Evolutionary conservation across 805 yeast genomes (phyloP).

Genomic region (Wickerhamomyces bisporus): DNA sequence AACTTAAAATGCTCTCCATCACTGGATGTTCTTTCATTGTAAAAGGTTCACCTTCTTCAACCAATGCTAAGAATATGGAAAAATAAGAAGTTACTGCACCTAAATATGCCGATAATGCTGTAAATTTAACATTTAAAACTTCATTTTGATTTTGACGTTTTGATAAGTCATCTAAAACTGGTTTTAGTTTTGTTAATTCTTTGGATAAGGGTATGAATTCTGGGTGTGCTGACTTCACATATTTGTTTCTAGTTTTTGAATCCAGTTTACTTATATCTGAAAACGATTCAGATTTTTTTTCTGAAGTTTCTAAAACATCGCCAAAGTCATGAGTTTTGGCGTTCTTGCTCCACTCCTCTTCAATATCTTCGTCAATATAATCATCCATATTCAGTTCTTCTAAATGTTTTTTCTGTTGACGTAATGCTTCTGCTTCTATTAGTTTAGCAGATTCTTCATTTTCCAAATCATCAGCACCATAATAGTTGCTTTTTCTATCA

Average conservation of each 20-base stretch:
- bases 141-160: slow-evolving; percentile 27
- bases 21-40: slow-evolving; percentile 82
- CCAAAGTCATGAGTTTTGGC: slow-evolving; percentile 43
- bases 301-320: slow-evolving; percentile 24
- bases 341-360: slow-evolving; percentile 72
- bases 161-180: slow-evolving; percentile 35
- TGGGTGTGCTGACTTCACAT: slow-evolving; percentile 65
- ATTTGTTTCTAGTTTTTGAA: slow-evolving; percentile 43
- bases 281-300: slow-evolving; percentile 29
- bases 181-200: slow-evolving; percentile 46
- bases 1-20: slow-evolving; percentile 78
- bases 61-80: slow-evolving; percentile 59
- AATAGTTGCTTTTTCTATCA: slow-evolving; percentile 35
- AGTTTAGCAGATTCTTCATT: slow-evolving; percentile 70
- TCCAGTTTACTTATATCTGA: slow-evolving; percentile 48
- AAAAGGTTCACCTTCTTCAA: slow-evolving; percentile 49
- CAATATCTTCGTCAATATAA: slow-evolving; percentile 69
- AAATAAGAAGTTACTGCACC: slow-evolving; percentile 77
- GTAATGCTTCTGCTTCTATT: slow-evolving; percentile 82
- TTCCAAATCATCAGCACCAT: slow-evolving; percentile 51
- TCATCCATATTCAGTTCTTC: slow-evolving; percentile 73
- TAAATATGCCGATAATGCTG: slow-evolving; percentile 73
- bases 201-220: slow-evolving; percentile 74
- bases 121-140: slow-evolving; percentile 44
- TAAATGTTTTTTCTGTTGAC: slow-evolving; percentile 77